Percentiles rank a stretch among this genome's conserved stretches.
Evolutionary conservation across 2,329 filamentous ascomycete genomes (phyloP).

Genomic region (Sphaerostilbella broomeana): DNA sequence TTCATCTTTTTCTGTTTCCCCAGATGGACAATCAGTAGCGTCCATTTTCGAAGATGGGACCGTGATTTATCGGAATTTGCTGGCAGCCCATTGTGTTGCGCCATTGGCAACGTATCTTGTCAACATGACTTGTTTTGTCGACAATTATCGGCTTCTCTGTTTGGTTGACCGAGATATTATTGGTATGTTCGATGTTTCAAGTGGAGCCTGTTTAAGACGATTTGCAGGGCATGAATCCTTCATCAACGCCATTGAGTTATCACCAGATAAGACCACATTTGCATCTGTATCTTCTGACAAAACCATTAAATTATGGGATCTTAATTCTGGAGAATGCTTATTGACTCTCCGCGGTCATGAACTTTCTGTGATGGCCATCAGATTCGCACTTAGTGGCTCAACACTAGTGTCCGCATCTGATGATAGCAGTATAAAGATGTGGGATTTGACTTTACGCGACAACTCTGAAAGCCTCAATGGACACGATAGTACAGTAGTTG

Average conservation of each 20-base stretch:
- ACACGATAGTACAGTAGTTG: background rate
- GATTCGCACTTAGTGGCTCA: background rate
- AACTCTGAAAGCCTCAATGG: background rate
- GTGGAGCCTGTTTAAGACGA: background rate
- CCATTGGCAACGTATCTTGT: no score
- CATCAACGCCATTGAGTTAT: background rate
- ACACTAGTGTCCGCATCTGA: background rate
- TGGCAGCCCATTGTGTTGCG: no score
- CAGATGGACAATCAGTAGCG: background rate
- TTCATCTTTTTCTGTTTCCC: background rate
- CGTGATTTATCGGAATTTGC: background rate
- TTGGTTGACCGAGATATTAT: background rate
- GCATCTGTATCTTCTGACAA: constrained; percentile 1
- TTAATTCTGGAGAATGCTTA: background rate
- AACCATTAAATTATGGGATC: constrained; percentile 1
- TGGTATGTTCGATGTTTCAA: background rate
- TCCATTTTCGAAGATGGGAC: accelerated
- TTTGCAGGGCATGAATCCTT: background rate
- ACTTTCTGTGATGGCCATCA: background rate
- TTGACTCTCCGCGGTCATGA: background rate
- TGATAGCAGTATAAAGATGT: background rate
- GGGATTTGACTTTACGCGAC: background rate
- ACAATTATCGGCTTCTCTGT: background rate
- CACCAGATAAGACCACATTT: background rate
- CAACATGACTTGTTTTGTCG: background rate